phyloP scores from a whole-genome alignment of 305 asterid species.

The Rubia balearica region DNA sequence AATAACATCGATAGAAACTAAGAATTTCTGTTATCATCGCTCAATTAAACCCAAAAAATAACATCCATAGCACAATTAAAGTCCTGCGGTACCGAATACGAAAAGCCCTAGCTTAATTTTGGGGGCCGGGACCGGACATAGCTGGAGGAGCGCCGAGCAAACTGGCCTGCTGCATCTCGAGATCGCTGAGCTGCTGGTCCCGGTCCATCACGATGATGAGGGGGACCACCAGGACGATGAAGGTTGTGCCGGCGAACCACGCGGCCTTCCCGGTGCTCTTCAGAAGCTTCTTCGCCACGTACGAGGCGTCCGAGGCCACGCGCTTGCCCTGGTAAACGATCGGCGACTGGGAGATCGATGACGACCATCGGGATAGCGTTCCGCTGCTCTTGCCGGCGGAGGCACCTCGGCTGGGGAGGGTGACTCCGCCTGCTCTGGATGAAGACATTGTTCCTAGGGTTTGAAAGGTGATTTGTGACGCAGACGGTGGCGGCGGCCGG shows the following conservation, averaged over 20 bases:
- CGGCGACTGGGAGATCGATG: slow-evolving; percentile 43
- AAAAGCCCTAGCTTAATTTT: slow-evolving; percentile 2
- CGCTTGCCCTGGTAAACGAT: slow-evolving; percentile 62
- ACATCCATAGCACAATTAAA: neutral
- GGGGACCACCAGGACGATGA: slow-evolving; percentile 66
- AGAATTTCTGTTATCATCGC: neutral
- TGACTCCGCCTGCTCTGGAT: slow-evolving; percentile 21
- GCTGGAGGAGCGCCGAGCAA: slow-evolving; percentile 52
- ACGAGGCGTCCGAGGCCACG: slow-evolving; percentile 58
- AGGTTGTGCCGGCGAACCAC: slow-evolving; percentile 70
- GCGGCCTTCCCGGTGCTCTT: slow-evolving; percentile 82
- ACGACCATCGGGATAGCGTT: slow-evolving; percentile 22
- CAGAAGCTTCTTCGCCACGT: slow-evolving; percentile 56
- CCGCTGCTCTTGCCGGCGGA: slow-evolving; percentile 23
- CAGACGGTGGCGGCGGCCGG: neutral
- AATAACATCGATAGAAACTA: neutral
- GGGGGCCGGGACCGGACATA: slow-evolving; percentile 8
- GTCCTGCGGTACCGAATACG: neutral
- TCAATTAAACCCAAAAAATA: neutral
- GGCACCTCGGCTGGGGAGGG: slow-evolving; percentile 23
- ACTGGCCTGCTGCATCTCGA: slow-evolving; percentile 76
- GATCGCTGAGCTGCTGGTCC: slow-evolving; percentile 67
- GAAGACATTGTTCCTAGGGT: slow-evolving; percentile 17
- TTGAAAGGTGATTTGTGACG: neutral
- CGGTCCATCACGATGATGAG: slow-evolving; percentile 84